Percentiles rank a stretch among this genome's conserved stretches.
phyloP scores from a whole-genome alignment of 768 basidiomycete species.

The Pleurotus djamor region DNA sequence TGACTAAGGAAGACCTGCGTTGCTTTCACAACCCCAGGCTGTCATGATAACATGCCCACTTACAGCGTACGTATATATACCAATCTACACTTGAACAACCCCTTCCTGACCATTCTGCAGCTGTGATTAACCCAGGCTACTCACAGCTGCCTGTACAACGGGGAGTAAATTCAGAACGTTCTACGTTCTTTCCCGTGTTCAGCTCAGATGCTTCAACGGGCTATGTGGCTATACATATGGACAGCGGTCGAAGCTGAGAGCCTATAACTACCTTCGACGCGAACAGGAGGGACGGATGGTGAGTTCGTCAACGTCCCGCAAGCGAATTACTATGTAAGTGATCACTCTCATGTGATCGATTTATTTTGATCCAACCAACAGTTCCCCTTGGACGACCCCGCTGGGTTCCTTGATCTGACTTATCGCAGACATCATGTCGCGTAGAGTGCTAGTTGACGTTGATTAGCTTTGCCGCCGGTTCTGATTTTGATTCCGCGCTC shows the following conservation, averaged over 20 bases:
- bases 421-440: not conserved
- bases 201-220: not conserved
- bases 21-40: constrained; percentile 1
- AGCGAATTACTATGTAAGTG: not conserved
- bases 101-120: not conserved
- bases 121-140: not conserved
- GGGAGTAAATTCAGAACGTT: not conserved
- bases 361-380: not conserved
- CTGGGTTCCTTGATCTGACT: not conserved
- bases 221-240: constrained; percentile 9
- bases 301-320: not conserved
- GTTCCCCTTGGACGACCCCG: not conserved
- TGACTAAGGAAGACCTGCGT: constrained; percentile 3
- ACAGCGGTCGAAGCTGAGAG: constrained; percentile 9
- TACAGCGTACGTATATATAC: not conserved
- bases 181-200: not conserved
- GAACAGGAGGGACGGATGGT: not conserved
- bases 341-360: not conserved
- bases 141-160: not conserved
- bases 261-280: constrained; percentile 8
- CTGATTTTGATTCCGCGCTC: too few relatives aligned
- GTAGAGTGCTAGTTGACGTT: too few relatives aligned
- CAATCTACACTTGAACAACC: not conserved
- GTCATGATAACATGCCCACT: not conserved
- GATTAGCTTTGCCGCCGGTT: too few relatives aligned